Conservation (phyloP, 768 basidiomycete genomes). For the Pleurotus tuoliensis region DNA sequence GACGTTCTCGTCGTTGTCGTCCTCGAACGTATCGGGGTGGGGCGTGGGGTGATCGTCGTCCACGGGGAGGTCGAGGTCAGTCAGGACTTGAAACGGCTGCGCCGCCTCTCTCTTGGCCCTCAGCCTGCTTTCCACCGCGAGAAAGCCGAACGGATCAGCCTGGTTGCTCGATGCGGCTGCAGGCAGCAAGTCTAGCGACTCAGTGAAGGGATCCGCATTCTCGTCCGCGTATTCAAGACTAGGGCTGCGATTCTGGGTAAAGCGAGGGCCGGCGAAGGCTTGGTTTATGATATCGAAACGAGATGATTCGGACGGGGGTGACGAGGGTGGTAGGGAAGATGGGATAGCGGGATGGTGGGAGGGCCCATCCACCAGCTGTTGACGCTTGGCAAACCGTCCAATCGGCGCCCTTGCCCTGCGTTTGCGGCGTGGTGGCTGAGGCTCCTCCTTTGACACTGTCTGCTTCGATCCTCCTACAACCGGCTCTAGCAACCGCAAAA, state of each 20-base stretch:
- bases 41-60: conserved; percentile 6
- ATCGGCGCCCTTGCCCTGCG: conserved; percentile 3
- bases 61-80: conserved; percentile 1
- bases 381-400: not conserved
- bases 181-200: not conserved
- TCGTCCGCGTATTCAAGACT: not conserved
- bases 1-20: conserved; percentile 1
- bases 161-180: not conserved
- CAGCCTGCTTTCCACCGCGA: conserved; percentile 2
- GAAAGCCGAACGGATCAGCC: not conserved
- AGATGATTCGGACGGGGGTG: conserved; percentile 1
- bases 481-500: not conserved
- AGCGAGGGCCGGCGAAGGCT: too few species aligned
- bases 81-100: not conserved
- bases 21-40: conserved; percentile 1
- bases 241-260: not conserved
- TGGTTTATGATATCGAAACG: not conserved
- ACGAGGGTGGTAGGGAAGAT: conserved; percentile 3
- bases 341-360: conserved; percentile 1
- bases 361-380: not conserved
- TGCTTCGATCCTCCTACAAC: not conserved
- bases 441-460: not conserved
- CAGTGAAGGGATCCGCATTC: not conserved
- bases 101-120: not conserved
- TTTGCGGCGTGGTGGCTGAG: not conserved